These are phyloP conservation scores for Trichomonascus vanleenenianus DNA, from an alignment of 805 yeast genomes.

Conservation along the genomic window DNA sequence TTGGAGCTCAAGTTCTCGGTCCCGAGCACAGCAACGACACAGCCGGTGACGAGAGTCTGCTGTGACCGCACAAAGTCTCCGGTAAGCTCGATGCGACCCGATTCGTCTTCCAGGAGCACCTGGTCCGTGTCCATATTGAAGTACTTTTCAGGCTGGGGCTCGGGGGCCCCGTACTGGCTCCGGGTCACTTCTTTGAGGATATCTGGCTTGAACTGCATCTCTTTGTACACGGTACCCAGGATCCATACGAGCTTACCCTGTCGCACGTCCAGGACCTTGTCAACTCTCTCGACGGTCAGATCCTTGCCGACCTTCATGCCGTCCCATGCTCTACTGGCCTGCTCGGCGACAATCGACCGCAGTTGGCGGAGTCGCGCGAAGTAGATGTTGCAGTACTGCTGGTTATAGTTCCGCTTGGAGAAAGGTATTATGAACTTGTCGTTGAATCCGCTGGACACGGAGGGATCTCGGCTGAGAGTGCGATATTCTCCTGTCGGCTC, in stretches of 20 bases:
- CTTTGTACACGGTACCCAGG: slow-evolving; percentile 79
- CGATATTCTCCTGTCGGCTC: too few species aligned
- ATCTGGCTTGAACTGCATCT: slow-evolving; percentile 78
- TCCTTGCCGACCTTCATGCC: slow-evolving; percentile 32
- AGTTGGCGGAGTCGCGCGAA: slow-evolving; percentile 42
- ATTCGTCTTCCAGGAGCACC: slow-evolving; percentile 81
- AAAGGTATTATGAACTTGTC: too few species aligned
- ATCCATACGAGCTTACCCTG: slow-evolving; percentile 67
- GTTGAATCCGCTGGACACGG: too few species aligned
- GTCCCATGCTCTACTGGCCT: slow-evolving; percentile 52
- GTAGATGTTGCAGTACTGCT: slow-evolving; percentile 55
- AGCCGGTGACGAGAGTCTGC: slow-evolving; percentile 71
- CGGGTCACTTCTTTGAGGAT: slow-evolving; percentile 72
- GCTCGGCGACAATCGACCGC: slow-evolving; percentile 38
- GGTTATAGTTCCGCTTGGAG: slow-evolving; percentile 36
- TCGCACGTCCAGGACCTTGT: slow-evolving; percentile 54
- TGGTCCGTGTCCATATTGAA: slow-evolving; percentile 50
- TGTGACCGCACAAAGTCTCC: slow-evolving; percentile 45
- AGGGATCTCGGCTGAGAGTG: too few species aligned
- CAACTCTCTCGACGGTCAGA: slow-evolving; percentile 32
- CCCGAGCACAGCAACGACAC: slow-evolving; percentile 80
- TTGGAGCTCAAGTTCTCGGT: slow-evolving; percentile 77
- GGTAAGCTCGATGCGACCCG: slow-evolving; percentile 72
- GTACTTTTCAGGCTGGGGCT: slow-evolving; percentile 36
- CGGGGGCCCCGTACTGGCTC: slow-evolving; percentile 29